Evolutionary conservation across 2,329 filamentous ascomycete genomes (phyloP), one percentile per base, ranked within the genome.

Genomic region (Fusarium drepaniforme): DNA sequence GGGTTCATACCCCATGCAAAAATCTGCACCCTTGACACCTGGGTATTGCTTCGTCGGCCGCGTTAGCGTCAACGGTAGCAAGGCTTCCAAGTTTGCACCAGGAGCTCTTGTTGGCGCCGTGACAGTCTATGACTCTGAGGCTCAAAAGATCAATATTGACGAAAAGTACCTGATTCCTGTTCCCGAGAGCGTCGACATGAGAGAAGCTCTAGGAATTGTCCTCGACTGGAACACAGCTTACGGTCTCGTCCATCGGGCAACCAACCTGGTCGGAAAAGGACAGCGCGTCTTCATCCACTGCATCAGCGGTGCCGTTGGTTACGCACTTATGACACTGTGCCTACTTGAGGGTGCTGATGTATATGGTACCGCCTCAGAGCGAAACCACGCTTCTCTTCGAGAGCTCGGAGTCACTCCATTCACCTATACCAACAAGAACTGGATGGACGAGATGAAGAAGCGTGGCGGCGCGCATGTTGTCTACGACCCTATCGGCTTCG

Each of bases 281-380:
- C 82, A 87, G 65, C 83, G 84, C 25, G 86, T 88, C 53, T 89
- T 89, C 74, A 78, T 89, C 21, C 87, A 89, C 76, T 86, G 87
- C 40, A 78, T 88, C 28, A 88, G 86, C 70, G 87, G 87, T 35
- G 86, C 87, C 9, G 86, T 88, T 2, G 87, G 87, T 21, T 84
- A 81, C 64, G 86, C 83, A 0, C 46, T 84, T 25, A 82, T 86
- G 80, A 81, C 78, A 2, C 79, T 88, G 5, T 84, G 84, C 72
- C 81, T 83, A 60, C 77, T 85, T 6, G 79, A 82, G 56, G 87
- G 87, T 25, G 87, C 87, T 25, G 80, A 81, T 21, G 83, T 88
- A 18, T 88, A 88, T 77, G 87, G 87, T 37, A 89, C 87, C 0
- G 87, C 87, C 1, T 85, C 84, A 1, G 78, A 79, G 70, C 81